phyloP scores from a whole-genome alignment of 2,329 filamentous ascomycete species.

The Ascochyta viciae-villosae region DNA sequence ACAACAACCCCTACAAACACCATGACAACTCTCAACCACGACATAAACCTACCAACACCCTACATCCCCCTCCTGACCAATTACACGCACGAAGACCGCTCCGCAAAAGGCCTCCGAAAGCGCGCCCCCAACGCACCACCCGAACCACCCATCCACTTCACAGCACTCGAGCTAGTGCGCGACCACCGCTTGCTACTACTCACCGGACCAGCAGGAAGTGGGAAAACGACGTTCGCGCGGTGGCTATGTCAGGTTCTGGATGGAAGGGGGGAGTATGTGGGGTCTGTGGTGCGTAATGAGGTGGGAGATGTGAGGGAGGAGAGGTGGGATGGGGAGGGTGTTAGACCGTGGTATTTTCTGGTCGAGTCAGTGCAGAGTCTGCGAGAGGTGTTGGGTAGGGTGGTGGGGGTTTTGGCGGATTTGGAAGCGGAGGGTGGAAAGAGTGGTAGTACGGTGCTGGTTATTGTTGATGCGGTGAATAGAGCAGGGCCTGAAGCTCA shows the following conservation, averaged over 20 bases:
- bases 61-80: conserved; percentile 1
- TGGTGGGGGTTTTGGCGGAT: neutral
- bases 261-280: neutral
- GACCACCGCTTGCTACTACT: neutral
- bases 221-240: neutral
- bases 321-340: neutral
- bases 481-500: neutral
- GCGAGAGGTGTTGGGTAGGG: no score
- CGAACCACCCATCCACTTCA: neutral
- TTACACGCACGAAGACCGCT: conserved; percentile 2
- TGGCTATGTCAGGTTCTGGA: neutral
- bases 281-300: neutral
- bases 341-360: neutral
- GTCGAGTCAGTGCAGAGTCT: neutral
- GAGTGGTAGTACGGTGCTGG: neutral
- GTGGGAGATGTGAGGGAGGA: neutral
- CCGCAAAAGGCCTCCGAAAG: neutral
- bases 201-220: neutral
- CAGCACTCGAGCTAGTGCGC: neutral
- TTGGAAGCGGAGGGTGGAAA: neutral
- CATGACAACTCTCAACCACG: no score
- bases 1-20: no score
- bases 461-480: neutral
- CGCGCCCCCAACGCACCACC: neutral
- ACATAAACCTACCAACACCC: neutral